Percentiles rank a stretch among this genome's conserved stretches.
Conservation (phyloP, 2,329 filamentous ascomycete species). For the Alternaria gaisen region DNA sequence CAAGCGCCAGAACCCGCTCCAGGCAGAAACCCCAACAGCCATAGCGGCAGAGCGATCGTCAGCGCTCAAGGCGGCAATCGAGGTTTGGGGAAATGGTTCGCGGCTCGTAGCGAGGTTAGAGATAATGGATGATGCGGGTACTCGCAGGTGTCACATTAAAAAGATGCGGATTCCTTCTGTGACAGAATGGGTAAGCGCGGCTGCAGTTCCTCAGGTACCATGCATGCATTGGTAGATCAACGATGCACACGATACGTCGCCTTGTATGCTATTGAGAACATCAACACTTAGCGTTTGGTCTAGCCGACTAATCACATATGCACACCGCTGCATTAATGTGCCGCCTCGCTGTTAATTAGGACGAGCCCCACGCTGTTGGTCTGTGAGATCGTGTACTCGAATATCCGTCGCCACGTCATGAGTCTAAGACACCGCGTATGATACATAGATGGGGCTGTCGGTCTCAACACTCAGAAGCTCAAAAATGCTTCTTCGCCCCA, state of each 20-base stretch:
- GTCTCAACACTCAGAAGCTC: neutral
- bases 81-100: neutral
- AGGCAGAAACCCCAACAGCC: constrained; percentile 13
- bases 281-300: neutral
- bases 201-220: constrained; percentile 2
- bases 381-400: neutral
- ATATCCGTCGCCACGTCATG: neutral
- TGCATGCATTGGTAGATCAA: neutral
- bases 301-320: neutral
- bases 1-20: constrained; percentile 5
- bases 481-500: neutral
- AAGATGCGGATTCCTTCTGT: neutral
- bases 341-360: neutral
- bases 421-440: neutral
- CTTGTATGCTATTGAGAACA: neutral
- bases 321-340: neutral
- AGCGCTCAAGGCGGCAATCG: constrained; percentile 1
- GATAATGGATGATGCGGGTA: neutral
- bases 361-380: neutral
- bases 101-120: constrained; percentile 6
- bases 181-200: constrained; percentile 8
- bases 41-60: constrained; percentile 4
- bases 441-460: neutral
- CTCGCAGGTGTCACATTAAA: constrained; percentile 1
- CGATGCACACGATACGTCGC: constrained; percentile 1